A percentile compares a stretch with the other conserved stretches of the same genome.
Evolutionary conservation across 768 basidiomycete genomes (phyloP).

Genomic region (Lactarius pseudohatsudake): DNA sequence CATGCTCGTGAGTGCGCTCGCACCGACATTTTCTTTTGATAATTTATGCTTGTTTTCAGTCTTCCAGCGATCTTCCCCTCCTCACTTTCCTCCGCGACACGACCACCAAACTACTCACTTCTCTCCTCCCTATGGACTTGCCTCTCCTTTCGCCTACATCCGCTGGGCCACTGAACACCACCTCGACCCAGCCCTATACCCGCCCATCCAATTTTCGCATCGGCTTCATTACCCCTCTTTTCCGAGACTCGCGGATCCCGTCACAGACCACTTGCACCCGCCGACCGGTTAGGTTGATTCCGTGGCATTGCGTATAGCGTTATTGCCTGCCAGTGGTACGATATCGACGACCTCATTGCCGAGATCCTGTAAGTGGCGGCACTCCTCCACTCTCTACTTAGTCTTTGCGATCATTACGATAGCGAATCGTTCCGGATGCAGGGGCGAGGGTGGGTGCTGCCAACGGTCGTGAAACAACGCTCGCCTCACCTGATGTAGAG

Average conservation of each 20-base stretch:
- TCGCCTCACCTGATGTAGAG: slow-evolving; percentile 41
- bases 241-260: slow-evolving; percentile 77
- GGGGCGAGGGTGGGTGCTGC: slow-evolving; percentile 65
- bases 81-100: slow-evolving; percentile 62
- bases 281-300: slow-evolving; percentile 73
- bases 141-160: slow-evolving; percentile 24
- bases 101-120: slow-evolving; percentile 55
- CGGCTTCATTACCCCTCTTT: slow-evolving; percentile 78
- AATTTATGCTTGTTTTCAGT: too few species aligned
- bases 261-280: slow-evolving; percentile 77
- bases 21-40: too few species aligned
- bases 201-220: slow-evolving; percentile 49
- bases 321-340: slow-evolving; percentile 74
- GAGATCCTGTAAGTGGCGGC: slow-evolving; percentile 63
- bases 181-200: slow-evolving; percentile 34
- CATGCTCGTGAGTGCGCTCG: slow-evolving; percentile 46
- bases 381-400: slow-evolving; percentile 1
- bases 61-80: not conserved
- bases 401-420: not conserved
- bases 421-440: slow-evolving; percentile 76
- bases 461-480: slow-evolving; percentile 61
- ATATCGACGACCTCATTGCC: slow-evolving; percentile 77
- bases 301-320: slow-evolving; percentile 64
- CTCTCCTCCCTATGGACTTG: slow-evolving; percentile 38
- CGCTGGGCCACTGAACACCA: slow-evolving; percentile 17